Evolutionary conservation across 208 protist species (phyloP).

Genomic region (Trypanosomatidae sp.): DNA sequence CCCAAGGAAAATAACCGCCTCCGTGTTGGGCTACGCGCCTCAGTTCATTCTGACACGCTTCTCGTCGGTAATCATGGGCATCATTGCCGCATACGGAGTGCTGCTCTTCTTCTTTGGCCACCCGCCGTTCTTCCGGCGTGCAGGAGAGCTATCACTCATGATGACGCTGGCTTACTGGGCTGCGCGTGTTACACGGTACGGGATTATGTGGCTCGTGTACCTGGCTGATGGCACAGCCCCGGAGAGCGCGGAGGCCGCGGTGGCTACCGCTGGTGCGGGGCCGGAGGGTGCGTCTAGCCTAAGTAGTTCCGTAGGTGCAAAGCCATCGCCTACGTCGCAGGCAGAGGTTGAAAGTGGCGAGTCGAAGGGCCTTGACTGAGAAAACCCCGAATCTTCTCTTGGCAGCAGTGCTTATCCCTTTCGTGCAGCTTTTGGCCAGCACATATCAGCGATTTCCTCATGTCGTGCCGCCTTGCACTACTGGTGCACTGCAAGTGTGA

Average conservation of each 20-base stretch:
- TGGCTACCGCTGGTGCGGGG: neutral
- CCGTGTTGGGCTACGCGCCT: constrained; percentile 39
- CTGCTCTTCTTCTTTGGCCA: constrained; percentile 52
- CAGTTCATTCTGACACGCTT: constrained; percentile 50
- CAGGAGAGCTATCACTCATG: constrained; percentile 34
- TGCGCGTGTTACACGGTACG: constrained; percentile 24
- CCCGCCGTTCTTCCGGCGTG: constrained; percentile 36
- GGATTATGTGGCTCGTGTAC: constrained; percentile 15
- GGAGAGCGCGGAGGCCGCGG: neutral
- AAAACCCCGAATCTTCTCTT: neutral
- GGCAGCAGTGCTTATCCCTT: neutral
- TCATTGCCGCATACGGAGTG: constrained; percentile 49
- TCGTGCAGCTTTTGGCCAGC: neutral
- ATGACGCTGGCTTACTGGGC: constrained; percentile 27
- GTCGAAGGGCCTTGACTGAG: constrained; percentile 1
- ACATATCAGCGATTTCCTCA: neutral
- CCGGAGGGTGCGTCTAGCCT: neutral
- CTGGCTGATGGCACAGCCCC: constrained; percentile 16
- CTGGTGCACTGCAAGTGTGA: neutral
- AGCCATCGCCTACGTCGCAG: neutral
- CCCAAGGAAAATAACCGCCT: constrained; percentile 23
- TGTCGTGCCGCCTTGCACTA: neutral
- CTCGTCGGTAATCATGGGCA: constrained; percentile 52
- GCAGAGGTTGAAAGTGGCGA: neutral
- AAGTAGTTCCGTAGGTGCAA: neutral